Evolutionary conservation across 2,329 filamentous ascomycete genomes (phyloP), one percentile per base, ranked within the genome.

Genomic region (Leptographium galeiforme): DNA sequence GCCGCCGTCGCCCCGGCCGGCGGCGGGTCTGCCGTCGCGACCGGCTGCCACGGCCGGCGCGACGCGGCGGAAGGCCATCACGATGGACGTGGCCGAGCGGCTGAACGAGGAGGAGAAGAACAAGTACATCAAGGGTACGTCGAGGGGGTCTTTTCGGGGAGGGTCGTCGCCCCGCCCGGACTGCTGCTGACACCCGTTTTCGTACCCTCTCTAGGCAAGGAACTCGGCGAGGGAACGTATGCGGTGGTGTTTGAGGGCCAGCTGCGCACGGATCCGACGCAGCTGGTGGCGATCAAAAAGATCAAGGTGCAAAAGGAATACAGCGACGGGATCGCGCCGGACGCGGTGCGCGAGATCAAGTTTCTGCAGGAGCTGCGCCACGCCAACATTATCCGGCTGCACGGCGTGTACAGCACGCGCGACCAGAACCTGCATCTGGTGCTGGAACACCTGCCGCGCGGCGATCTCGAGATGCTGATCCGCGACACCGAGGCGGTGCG

Each of bases 371-470:
- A 98, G 71, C 81, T 98, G 33, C 84, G 82, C 19, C 93, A 98
- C 68, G 88, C 90, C 7, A 97, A 97, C 70, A 93, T 98, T 69
- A 95, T 98, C 69, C 85, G 84, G 14, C 79, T 98, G 8, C 82
- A 91, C 64, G 86, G 88, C 62, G 90, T 97, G 60, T 98, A 96
- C 77, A 89, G 86, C 52, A 93, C 89, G 57, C 96, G 96, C 65
- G 87, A 95, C 69, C 89, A 96, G 69, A 97, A 96, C 66, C 81
- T 98, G 60, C 95, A 94, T 64, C 79, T 98, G 10, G 93, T 98
- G 30, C 82, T 98, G 61, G 93, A 98, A 69, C 95, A 86, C 68
- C 77, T 97, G 5, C 90, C 91, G 0, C 80, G 88, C n/a, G 91
- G 93, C 59, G 93, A 98, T 69, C 78, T 98, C 33, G 89, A 97